phyloP scores from a whole-genome alignment of 2,329 filamentous ascomycete genomes.

The Zymoseptoria crescenta region DNA sequence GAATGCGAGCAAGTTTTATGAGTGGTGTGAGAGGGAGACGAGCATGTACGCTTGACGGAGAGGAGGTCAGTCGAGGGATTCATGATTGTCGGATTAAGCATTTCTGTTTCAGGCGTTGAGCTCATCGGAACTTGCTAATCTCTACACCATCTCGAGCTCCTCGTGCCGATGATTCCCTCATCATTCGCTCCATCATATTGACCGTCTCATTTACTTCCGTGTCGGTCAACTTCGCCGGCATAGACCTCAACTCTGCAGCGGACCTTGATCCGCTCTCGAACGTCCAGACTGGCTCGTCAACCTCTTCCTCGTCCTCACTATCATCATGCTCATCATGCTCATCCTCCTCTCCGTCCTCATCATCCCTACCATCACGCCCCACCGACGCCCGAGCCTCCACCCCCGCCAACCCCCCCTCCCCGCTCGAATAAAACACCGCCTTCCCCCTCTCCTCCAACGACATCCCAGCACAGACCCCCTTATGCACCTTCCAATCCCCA shows the following conservation, averaged over 20 bases:
- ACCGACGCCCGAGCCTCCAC: not conserved
- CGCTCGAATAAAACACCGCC: conserved; percentile 12
- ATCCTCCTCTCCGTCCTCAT: not conserved
- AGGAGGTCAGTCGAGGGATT: not conserved
- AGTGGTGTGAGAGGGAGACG: conserved; percentile 34
- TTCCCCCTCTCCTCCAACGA: conserved; percentile 16
- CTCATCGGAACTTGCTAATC: not conserved
- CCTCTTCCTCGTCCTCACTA: not conserved
- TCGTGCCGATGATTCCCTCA: not conserved
- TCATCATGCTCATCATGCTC: not conserved
- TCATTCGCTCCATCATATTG: not conserved
- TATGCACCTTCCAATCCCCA: conserved; percentile 18
- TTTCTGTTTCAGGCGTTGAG: too few relatives aligned
- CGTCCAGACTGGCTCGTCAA: not conserved
- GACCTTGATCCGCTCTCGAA: not conserved
- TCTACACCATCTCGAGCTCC: conserved; percentile 6
- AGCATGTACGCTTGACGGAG: not conserved
- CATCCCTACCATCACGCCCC: not conserved
- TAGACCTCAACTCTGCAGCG: not conserved
- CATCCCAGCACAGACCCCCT: conserved; percentile 16
- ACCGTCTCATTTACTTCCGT: not conserved
- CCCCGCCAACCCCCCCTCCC: conserved; percentile 8
- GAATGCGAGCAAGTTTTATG: conserved; percentile 32
- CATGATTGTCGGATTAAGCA: not conserved
- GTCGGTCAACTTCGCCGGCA: not conserved